Conservation (phyloP, 1,139 yeast species). For the Magnusiomyces starmeri region DNA sequence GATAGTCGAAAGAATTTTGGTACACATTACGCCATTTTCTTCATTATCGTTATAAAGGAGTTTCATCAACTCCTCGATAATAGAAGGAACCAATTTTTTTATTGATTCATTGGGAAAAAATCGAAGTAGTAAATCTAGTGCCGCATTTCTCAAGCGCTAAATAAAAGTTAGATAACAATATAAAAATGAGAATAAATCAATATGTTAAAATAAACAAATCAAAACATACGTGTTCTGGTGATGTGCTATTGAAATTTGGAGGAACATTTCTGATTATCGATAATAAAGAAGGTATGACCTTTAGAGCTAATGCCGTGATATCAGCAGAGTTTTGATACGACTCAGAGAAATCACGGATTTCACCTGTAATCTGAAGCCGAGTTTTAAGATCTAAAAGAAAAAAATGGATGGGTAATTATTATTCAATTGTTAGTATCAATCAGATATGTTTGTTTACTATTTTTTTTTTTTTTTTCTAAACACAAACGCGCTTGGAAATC, state of each 20-base stretch:
- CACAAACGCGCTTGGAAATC: no score
- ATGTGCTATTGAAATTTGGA: slow-evolving; percentile 45
- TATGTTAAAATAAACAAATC: neutral
- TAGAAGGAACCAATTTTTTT: slow-evolving; percentile 58
- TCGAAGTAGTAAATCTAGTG: slow-evolving; percentile 75
- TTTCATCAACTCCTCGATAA: slow-evolving; percentile 54
- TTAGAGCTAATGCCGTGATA: slow-evolving; percentile 43
- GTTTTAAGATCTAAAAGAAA: slow-evolving; percentile 44
- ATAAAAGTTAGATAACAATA: slow-evolving; percentile 7
- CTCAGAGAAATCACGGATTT: slow-evolving; percentile 79
- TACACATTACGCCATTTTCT: slow-evolving; percentile 87
- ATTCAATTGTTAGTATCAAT: no score
- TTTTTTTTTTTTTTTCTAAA: neutral
- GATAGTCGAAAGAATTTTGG: slow-evolving; percentile 81
- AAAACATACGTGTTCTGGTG: slow-evolving; percentile 29
- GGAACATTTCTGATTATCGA: slow-evolving; percentile 58
- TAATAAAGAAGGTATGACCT: slow-evolving; percentile 30
- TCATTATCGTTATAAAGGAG: slow-evolving; percentile 76
- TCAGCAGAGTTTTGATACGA: slow-evolving; percentile 73
- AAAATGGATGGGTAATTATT: slow-evolving; percentile 13
- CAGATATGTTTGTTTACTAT: neutral
- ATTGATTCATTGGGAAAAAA: slow-evolving; percentile 77
- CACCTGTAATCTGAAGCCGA: slow-evolving; percentile 64
- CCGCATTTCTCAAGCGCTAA: slow-evolving; percentile 55
- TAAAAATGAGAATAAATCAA: neutral